Conservation (phyloP, 2,329 filamentous ascomycete species). For the Tetracladium maxilliforme region DNA sequence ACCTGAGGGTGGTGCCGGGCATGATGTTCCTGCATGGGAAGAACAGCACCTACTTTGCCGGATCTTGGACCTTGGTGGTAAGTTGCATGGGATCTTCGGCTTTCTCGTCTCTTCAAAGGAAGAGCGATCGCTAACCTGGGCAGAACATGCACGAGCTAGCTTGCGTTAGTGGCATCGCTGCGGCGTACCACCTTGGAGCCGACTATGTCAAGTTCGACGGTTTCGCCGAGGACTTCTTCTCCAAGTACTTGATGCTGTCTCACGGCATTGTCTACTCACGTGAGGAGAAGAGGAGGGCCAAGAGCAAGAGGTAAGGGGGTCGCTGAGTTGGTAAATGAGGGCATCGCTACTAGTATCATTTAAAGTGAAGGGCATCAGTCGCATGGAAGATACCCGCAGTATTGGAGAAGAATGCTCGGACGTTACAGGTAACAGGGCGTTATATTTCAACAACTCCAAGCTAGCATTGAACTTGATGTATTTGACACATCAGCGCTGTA, state of each 20-base stretch:
- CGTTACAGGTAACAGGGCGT: too few species aligned
- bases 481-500: too few species aligned
- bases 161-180: constrained; percentile 55
- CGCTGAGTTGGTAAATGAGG: too few species aligned
- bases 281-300: constrained; percentile 11
- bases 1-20: constrained; percentile 49
- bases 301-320: constrained; percentile 4
- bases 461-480: too few species aligned
- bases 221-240: constrained; percentile 29
- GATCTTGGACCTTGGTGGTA: constrained; percentile 55
- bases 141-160: constrained; percentile 57
- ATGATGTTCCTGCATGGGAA: constrained; percentile 59
- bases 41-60: constrained; percentile 47
- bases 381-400: too few species aligned
- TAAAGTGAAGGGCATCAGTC: background rate
- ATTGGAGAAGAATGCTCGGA: too few species aligned
- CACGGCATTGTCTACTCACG: constrained; percentile 23
- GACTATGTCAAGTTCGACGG: constrained; percentile 45
- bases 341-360: background rate
- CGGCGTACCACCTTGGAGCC: constrained; percentile 54
- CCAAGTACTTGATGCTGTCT: constrained; percentile 28
- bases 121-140: constrained; percentile 12
- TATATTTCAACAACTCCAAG: too few species aligned
- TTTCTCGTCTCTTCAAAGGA: constrained; percentile 1
- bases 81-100: constrained; percentile 8